Conservation (phyloP, 2,329 filamentous ascomycete species). For the Calonectria crousiana region DNA sequence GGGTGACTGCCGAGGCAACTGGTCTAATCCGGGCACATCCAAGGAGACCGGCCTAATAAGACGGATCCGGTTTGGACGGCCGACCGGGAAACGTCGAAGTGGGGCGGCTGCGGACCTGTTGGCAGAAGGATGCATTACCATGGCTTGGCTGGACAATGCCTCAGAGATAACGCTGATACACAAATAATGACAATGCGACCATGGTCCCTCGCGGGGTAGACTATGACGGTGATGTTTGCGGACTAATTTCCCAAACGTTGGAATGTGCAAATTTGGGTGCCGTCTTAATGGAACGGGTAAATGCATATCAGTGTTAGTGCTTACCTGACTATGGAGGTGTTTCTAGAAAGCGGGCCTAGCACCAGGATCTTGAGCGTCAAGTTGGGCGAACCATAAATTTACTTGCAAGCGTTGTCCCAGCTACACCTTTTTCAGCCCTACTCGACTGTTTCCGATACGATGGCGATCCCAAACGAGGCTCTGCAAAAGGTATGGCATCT, state of each 20-base stretch:
- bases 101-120: neutral
- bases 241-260: neutral
- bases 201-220: neutral
- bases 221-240: neutral
- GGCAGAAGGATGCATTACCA: neutral
- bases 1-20: neutral
- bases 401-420: slow-evolving; percentile 4
- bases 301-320: neutral
- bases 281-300: neutral
- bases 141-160: neutral
- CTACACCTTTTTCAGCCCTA: neutral
- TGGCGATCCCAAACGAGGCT: slow-evolving; percentile 95
- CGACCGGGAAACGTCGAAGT: neutral
- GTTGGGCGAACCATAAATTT: slow-evolving; percentile 2
- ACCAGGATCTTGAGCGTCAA: neutral
- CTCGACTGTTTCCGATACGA: slow-evolving; percentile 56
- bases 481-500: slow-evolving; percentile 81
- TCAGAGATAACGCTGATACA: neutral
- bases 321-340: neutral
- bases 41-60: slow-evolving; percentile 1
- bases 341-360: slow-evolving; percentile 3
- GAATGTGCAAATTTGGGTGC: neutral
- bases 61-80: neutral
- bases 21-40: neutral
- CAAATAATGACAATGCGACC: neutral